These are phyloP conservation scores for Oryza australiensis DNA, from an alignment of 176 grass and related monocot species.

Conservation along the genomic window DNA sequence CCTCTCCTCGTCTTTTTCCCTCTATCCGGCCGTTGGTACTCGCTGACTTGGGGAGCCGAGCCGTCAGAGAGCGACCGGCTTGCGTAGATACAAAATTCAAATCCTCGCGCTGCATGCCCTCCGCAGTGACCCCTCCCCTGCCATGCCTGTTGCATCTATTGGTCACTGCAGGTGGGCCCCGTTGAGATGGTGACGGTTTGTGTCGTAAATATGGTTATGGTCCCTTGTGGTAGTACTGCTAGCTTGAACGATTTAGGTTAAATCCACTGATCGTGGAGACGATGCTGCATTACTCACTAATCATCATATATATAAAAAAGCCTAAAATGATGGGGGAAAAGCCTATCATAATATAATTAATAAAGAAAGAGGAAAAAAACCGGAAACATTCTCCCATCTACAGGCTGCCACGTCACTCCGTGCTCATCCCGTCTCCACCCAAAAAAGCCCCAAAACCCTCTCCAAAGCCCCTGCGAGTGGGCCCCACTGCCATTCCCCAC, in stretches of 20 bases:
- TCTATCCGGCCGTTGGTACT: background rate
- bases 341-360: too few relatives aligned
- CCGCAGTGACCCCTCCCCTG: background rate
- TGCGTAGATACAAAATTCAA: conserved; percentile 32
- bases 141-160: background rate
- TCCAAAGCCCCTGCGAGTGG: conserved; percentile 24
- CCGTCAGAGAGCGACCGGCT: background rate
- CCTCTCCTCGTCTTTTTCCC: background rate
- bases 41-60: background rate
- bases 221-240: too few relatives aligned
- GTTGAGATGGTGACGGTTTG: too few relatives aligned
- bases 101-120: background rate
- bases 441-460: conserved; percentile 33
- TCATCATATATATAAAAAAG: background rate
- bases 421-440: background rate
- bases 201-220: background rate
- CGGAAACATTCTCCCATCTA: background rate
- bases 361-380: background rate
- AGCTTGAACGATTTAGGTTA: too few relatives aligned
- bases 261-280: background rate
- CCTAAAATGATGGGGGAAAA: too few relatives aligned
- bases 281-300: background rate
- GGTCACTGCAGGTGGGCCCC: too few relatives aligned
- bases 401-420: background rate
- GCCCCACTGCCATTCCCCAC: conserved; percentile 3